Evolutionary conservation across 805 yeast genomes (phyloP).

Genomic region (Monosporozyma unispora): DNA sequence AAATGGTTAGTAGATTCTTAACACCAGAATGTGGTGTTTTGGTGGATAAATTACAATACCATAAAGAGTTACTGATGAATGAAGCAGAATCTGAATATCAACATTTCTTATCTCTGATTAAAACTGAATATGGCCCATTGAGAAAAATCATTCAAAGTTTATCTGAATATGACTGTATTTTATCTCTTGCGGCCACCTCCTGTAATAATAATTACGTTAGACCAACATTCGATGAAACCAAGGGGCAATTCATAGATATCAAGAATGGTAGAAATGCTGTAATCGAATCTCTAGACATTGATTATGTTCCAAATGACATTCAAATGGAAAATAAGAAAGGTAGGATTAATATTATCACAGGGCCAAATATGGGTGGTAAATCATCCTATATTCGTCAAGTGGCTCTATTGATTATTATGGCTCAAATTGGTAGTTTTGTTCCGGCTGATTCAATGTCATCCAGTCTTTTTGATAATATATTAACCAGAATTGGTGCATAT

Average conservation of each 20-base stretch:
- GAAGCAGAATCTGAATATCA: conserved; percentile 23
- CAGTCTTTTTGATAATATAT: conserved; percentile 56
- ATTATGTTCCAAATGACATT: conserved; percentile 62
- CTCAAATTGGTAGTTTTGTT: conserved; percentile 49
- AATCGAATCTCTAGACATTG: conserved; percentile 40
- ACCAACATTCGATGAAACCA: conserved; percentile 41
- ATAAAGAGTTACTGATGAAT: conserved; percentile 39
- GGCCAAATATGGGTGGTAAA: conserved; percentile 58
- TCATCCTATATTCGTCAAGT: conserved; percentile 48
- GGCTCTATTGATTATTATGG: conserved; percentile 41
- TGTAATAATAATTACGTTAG: conserved; percentile 37
- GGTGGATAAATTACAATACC: conserved; percentile 48
- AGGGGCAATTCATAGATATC: conserved; percentile 39
- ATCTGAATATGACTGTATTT: conserved; percentile 54
- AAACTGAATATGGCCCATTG: conserved; percentile 31
- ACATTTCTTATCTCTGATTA: conserved; percentile 33
- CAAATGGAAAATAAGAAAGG: conserved; percentile 38
- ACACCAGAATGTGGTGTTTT: conserved; percentile 49
- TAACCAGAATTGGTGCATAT: conserved; percentile 69
- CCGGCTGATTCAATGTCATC: conserved; percentile 44
- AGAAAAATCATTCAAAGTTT: conserved; percentile 39
- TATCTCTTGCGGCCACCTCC: conserved; percentile 58
- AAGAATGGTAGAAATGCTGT: conserved; percentile 59
- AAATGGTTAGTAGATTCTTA: conserved; percentile 61
- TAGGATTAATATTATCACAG: conserved; percentile 54